Percentiles rank a stretch among this genome's conserved stretches.
phyloP scores from a whole-genome alignment of 2,329 filamentous ascomycete species.

The Chrysoporthe puriensis region DNA sequence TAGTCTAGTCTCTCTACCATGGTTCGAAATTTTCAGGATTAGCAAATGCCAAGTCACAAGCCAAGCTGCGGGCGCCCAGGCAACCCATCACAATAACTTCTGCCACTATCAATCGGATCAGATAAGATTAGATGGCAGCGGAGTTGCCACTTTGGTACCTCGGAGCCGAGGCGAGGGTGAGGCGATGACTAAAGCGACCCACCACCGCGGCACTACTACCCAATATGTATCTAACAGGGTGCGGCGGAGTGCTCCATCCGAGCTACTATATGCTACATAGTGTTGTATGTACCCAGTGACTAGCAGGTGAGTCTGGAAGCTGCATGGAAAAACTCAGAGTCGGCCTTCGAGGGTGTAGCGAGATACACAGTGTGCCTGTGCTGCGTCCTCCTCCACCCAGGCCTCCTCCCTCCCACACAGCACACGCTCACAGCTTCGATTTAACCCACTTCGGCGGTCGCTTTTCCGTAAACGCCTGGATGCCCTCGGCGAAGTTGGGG shows the following conservation, averaged over 20 bases:
- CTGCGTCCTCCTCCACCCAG: not conserved
- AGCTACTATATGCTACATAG: not conserved
- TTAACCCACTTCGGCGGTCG: constrained; percentile 33
- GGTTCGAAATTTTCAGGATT: not conserved
- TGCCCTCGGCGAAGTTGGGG: constrained; percentile 36
- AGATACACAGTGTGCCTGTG: too few species aligned
- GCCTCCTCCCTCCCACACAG: not conserved
- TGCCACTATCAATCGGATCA: constrained; percentile 9
- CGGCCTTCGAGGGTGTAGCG: too few species aligned
- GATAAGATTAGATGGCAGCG: constrained; percentile 22
- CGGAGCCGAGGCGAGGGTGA: not conserved
- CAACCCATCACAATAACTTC: not conserved
- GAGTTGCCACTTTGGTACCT: not conserved
- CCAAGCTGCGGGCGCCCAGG: not conserved
- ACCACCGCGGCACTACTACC: not conserved
- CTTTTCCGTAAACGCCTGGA: constrained; percentile 36
- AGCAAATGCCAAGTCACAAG: not conserved
- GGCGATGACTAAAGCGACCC: constrained; percentile 1
- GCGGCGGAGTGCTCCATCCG: not conserved
- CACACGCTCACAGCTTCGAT: constrained; percentile 32
- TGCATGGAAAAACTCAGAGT: too few species aligned
- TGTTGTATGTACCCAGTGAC: not conserved
- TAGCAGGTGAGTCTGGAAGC: too few species aligned
- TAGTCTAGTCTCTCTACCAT: not conserved
- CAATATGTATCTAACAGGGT: not conserved